Base-by-base conservation (phyloP, 163 green algal species). In the Chloroidium sp. region DNA sequence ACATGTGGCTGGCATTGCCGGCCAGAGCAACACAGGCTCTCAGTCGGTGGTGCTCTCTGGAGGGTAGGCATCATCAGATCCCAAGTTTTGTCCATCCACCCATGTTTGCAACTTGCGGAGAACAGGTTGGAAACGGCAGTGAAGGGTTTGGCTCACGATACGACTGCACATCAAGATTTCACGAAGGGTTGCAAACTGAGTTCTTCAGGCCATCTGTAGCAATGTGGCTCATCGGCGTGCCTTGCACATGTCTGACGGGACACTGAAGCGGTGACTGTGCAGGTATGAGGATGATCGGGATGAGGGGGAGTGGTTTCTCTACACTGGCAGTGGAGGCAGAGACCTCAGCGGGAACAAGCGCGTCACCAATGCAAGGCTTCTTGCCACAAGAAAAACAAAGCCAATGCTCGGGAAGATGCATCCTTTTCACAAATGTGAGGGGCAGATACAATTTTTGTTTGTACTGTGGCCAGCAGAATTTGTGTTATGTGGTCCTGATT, bases 341-440 rank as follows among this genome's bases (percentile, higher is more conserved):
- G 95, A 99, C 88, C 91, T 99, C 4, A 93, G 83, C 1, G 95
- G 95, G 85, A 99, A 99, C 92, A 99, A 98, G 89, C 90, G 95
- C 81, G 97, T 92, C 74, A 97, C 92, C 88, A 98, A 98, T 86
- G 89, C 90, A 74, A 72, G 64, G 6, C 64, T 72, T 72, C 64
- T 72, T 10, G 64, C 6, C 64, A 72, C 64, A 72, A 10, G 6
- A 6, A 6, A 72, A 6, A n/a, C 64, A 72, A 72, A 10, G 8
- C 6, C 64, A 10, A 36, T 36, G 36, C 36, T 36, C 36, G 36
- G 36, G 36, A 36, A 36, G 36, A 36, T 36, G 36, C 36, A 36
- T 36, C 36, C 36, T 36, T 36, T 36, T 36, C 36, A 36, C 36
- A 36, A 36, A 36, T 36, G 36, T 36, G 36, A 36, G 36, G 36